Evolutionary conservation across 129 eudicot species (phyloP).

Genomic region (Mikania micrantha): DNA sequence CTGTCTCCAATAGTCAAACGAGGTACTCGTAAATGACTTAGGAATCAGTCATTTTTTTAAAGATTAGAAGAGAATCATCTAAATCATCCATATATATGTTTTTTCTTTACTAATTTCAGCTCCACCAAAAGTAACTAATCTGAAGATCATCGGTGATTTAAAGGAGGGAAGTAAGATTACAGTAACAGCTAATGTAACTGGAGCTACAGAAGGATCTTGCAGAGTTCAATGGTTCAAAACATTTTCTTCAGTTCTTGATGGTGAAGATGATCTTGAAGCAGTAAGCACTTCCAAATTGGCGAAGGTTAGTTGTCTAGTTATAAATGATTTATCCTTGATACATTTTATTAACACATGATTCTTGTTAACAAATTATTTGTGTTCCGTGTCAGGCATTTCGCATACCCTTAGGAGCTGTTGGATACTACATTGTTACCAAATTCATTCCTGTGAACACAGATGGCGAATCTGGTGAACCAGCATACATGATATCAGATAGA

Average conservation of each 20-base stretch:
- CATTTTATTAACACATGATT: constrained; percentile 2
- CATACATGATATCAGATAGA: constrained; percentile 54
- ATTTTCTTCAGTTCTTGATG: constrained; percentile 45
- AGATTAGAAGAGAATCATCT: background rate
- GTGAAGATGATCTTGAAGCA: constrained; percentile 73
- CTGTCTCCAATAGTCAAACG: constrained; percentile 64
- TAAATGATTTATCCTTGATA: background rate
- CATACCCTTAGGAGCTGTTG: constrained; percentile 93
- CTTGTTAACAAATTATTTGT: background rate
- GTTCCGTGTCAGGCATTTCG: constrained; percentile 67
- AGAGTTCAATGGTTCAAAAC: constrained; percentile 99
- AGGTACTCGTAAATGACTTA: constrained; percentile 39
- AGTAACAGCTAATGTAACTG: constrained; percentile 74
- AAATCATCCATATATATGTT: background rate
- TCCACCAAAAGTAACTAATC: constrained; percentile 81
- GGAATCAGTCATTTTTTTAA: background rate
- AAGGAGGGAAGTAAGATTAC: constrained; percentile 93
- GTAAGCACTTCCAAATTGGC: constrained; percentile 84
- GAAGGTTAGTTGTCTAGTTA: constrained; percentile 45
- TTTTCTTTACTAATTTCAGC: constrained; percentile 47
- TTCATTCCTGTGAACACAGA: constrained; percentile 93
- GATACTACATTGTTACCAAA: constrained; percentile 75
- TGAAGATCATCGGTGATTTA: constrained; percentile 78
- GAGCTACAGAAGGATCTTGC: constrained; percentile 92
- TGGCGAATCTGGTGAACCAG: constrained; percentile 94